These are phyloP conservation scores for Phylloporus arenicola DNA, from an alignment of 768 basidiomycete species.

Conservation along the genomic window DNA sequence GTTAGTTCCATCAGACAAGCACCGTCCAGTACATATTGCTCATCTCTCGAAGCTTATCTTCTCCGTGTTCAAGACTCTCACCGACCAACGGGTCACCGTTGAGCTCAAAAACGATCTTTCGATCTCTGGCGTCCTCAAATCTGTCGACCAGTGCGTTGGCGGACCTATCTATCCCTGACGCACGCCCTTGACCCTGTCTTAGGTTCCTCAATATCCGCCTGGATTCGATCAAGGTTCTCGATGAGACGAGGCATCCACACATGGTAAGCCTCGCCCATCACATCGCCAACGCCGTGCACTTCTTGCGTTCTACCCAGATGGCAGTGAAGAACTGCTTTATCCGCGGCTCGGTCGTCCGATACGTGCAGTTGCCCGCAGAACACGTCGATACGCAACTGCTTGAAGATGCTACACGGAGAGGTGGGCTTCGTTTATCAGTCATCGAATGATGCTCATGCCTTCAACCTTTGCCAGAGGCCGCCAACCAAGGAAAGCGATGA, in stretches of 20 bases:
- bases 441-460: conserved; percentile 1
- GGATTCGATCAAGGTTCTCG: conserved; percentile 88
- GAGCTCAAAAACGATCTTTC: conserved; percentile 99
- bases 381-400: conserved; percentile 93
- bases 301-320: conserved; percentile 52
- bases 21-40: background rate
- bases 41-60: conserved; percentile 63
- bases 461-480: conserved; percentile 30
- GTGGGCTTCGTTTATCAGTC: conserved; percentile 37
- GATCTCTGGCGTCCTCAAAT: conserved; percentile 92
- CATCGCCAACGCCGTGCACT: background rate
- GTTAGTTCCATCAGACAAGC: conserved; percentile 12
- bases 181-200: background rate
- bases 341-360: conserved; percentile 95
- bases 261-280: conserved; percentile 56
- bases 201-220: conserved; percentile 96
- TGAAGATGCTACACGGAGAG: conserved; percentile 95
- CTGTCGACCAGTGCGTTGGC: conserved; percentile 86
- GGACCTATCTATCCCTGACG: conserved; percentile 1
- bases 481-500: conserved; percentile 18
- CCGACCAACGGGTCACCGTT: conserved; percentile 93
- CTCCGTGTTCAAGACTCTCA: conserved; percentile 98
- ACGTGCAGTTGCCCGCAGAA: conserved; percentile 89
- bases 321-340: conserved; percentile 99
- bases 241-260: conserved; percentile 92